phyloP scores from a whole-genome alignment of 2,329 filamentous ascomycete species.

The Pseudocercospora eumusae region DNA sequence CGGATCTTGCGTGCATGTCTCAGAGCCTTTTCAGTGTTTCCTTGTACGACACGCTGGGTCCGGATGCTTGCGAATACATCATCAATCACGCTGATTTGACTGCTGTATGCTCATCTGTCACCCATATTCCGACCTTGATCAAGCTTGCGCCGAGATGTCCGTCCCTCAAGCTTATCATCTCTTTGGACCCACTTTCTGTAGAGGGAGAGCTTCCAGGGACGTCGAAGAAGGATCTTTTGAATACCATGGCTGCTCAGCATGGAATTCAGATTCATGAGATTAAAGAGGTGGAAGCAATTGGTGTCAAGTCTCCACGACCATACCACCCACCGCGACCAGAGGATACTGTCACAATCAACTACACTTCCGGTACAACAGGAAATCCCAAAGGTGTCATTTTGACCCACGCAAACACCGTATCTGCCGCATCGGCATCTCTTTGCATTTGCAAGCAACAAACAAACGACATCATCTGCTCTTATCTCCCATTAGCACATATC shows the following conservation, averaged over 20 bases:
- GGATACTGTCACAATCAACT: slow-evolving; percentile 86
- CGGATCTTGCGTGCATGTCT: slow-evolving; percentile 81
- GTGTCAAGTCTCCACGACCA: slow-evolving; percentile 67
- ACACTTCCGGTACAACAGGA: slow-evolving; percentile 83
- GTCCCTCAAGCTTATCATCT: slow-evolving; percentile 82
- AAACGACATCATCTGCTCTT: slow-evolving; percentile 74
- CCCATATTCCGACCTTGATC: slow-evolving; percentile 77
- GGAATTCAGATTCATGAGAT: slow-evolving; percentile 81
- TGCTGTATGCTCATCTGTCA: slow-evolving; percentile 75
- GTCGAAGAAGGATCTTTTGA: slow-evolving; percentile 78
- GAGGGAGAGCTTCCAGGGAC: slow-evolving; percentile 70
- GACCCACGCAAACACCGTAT: slow-evolving; percentile 77
- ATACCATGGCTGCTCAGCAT: slow-evolving; percentile 69
- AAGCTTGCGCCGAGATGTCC: slow-evolving; percentile 78
- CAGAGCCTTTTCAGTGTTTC: slow-evolving; percentile 89
- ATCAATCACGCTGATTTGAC: slow-evolving; percentile 82
- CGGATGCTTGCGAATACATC: slow-evolving; percentile 91
- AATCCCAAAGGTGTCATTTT: slow-evolving; percentile 81
- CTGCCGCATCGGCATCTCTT: slow-evolving; percentile 66
- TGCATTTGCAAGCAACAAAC: slow-evolving; percentile 54
- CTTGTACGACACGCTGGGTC: slow-evolving; percentile 92
- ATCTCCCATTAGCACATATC: slow-evolving; percentile 92
- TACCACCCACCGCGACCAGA: slow-evolving; percentile 71
- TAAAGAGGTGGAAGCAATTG: slow-evolving; percentile 76
- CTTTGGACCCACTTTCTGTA: slow-evolving; percentile 76